phyloP scores from a whole-genome alignment of 2,329 filamentous ascomycete species.

The Colletotrichum ledebouriae region DNA sequence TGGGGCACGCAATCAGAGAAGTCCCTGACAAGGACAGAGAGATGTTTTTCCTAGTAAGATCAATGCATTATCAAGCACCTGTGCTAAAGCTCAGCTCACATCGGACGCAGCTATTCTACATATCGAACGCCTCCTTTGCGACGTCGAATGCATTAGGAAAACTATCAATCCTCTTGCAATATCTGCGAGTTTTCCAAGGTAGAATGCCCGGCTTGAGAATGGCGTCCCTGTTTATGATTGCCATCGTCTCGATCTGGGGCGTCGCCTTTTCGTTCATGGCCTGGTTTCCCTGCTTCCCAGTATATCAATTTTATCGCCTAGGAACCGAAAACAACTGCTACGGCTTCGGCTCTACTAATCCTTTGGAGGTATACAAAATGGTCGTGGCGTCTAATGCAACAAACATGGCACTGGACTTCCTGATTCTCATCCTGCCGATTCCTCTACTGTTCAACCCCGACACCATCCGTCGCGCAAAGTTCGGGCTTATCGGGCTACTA shows the following conservation, averaged over 20 bases:
- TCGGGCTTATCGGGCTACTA: slow-evolving; percentile 14
- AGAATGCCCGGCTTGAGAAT: slow-evolving; percentile 12
- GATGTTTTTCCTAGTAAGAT: slow-evolving; percentile 26
- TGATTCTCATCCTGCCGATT: slow-evolving; percentile 31
- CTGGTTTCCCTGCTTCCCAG: slow-evolving; percentile 35
- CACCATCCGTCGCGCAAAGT: background rate
- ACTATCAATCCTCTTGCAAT: slow-evolving; percentile 24
- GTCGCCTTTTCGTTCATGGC: slow-evolving; percentile 23
- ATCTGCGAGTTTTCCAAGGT: background rate
- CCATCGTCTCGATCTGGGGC: slow-evolving; percentile 23
- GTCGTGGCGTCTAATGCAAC: slow-evolving; percentile 20
- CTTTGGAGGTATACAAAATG: slow-evolving; percentile 11
- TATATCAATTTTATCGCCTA: slow-evolving; percentile 24
- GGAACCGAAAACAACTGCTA: slow-evolving; percentile 22
- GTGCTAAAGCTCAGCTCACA: background rate
- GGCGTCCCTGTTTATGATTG: background rate
- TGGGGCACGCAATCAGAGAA: slow-evolving; percentile 14
- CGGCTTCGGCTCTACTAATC: slow-evolving; percentile 29
- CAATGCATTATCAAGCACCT: no score
- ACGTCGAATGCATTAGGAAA: slow-evolving; percentile 19
- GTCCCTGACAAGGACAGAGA: slow-evolving; percentile 29
- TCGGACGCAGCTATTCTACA: slow-evolving; percentile 21
- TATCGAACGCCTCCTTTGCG: slow-evolving; percentile 27
- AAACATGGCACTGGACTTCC: slow-evolving; percentile 28
- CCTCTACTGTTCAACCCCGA: slow-evolving; percentile 13